Conservation (phyloP, 768 basidiomycete species). For the Collybia nuda region DNA sequence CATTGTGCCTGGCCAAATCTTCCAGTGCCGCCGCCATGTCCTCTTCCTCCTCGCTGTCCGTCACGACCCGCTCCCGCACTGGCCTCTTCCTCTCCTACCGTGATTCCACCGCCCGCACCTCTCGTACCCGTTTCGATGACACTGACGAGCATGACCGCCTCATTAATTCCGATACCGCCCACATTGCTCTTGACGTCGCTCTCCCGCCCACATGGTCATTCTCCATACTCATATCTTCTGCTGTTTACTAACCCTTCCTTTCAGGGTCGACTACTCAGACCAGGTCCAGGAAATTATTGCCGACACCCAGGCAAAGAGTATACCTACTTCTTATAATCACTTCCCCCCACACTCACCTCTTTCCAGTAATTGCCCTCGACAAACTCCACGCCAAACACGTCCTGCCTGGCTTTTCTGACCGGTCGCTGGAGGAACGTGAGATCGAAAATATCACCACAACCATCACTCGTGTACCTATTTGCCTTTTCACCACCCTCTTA, state of each 20-base stretch:
- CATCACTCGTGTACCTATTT: conserved; percentile 74
- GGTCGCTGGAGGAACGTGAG: conserved; percentile 89
- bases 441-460: conserved; percentile 84
- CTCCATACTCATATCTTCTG: conserved; percentile 16
- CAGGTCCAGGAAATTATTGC: conserved; percentile 81
- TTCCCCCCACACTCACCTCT: conserved; percentile 13
- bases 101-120: conserved; percentile 60
- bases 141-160: conserved; percentile 63
- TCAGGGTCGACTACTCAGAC: conserved; percentile 91
- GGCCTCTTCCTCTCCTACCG: conserved; percentile 93
- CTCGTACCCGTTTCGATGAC: conserved; percentile 41
- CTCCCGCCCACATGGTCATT: conserved; percentile 87
- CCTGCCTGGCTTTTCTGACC: conserved; percentile 95
- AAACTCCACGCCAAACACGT: conserved; percentile 96
- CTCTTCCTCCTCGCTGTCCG: conserved; percentile 24
- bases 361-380: conserved; percentile 81
- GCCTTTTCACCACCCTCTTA: conserved; percentile 7
- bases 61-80: conserved; percentile 81
- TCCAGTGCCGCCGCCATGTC: conserved; percentile 11
- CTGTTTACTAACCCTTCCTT: conserved; percentile 17
- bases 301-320: conserved; percentile 76
- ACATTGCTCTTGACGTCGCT: conserved; percentile 53
- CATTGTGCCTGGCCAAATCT: conserved; percentile 9
- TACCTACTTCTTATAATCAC: conserved; percentile 14
- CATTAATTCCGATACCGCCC: conserved; percentile 50